Percentiles rank a stretch among this genome's conserved stretches.
Evolutionary conservation across 768 basidiomycete species (phyloP).

Genomic region (Gyrodon lividus): DNA sequence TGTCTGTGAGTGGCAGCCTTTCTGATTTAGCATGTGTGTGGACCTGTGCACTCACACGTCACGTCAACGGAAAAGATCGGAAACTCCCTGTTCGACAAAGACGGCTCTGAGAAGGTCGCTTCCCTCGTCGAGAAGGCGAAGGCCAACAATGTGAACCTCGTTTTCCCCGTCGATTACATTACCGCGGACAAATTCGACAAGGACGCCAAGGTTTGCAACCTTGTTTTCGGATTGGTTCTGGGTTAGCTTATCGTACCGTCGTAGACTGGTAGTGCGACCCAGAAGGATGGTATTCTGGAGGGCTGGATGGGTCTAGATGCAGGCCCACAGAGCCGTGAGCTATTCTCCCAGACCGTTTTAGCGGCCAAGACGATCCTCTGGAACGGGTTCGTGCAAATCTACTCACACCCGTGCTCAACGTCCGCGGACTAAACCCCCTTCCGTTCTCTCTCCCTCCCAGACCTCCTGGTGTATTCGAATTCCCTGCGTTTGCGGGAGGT

Average conservation of each 20-base stretch:
- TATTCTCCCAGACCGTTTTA: slow-evolving; percentile 77
- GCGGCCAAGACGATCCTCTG: slow-evolving; percentile 95
- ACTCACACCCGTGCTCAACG: neutral
- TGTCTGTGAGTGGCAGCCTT: slow-evolving; percentile 49
- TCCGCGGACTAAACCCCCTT: neutral
- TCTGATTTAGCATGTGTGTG: neutral
- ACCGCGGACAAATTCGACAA: slow-evolving; percentile 96
- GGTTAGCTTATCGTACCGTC: neutral
- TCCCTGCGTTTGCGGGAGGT: slow-evolving; percentile 84
- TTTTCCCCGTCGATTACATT: slow-evolving; percentile 94
- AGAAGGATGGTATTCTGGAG: slow-evolving; percentile 83
- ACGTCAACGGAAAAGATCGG: slow-evolving; percentile 60
- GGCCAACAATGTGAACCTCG: slow-evolving; percentile 86
- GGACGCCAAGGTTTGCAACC: slow-evolving; percentile 66
- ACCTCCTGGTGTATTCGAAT: slow-evolving; percentile 97
- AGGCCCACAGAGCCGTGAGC: slow-evolving; percentile 77
- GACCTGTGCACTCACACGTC: slow-evolving; percentile 1
- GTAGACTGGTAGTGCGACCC: slow-evolving; percentile 75
- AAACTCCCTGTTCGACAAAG: slow-evolving; percentile 87
- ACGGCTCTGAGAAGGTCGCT: slow-evolving; percentile 84
- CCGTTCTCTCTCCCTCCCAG: slow-evolving; percentile 40
- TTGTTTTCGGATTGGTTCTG: neutral
- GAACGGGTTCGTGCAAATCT: slow-evolving; percentile 66
- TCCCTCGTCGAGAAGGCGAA: slow-evolving; percentile 88
- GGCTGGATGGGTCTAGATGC: slow-evolving; percentile 96